These are phyloP conservation scores for Xerocomus brunneocitrinus DNA, from an alignment of 768 basidiomycete species.

Conservation along the genomic window DNA sequence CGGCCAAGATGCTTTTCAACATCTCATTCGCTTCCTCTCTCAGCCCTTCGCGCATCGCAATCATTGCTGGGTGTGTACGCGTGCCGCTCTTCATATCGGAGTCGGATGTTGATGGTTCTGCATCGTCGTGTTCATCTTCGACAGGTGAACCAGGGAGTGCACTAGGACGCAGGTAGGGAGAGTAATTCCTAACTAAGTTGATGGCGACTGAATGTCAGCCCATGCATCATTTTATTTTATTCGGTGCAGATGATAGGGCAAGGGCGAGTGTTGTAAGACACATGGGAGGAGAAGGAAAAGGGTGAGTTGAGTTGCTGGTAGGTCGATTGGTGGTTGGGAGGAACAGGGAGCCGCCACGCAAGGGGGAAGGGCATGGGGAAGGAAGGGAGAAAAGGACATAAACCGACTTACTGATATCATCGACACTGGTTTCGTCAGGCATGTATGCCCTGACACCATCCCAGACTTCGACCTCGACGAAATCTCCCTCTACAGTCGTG, in stretches of 20 bases:
- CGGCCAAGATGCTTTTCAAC: constrained; percentile 52
- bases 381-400: constrained; percentile 19
- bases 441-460: constrained; percentile 71
- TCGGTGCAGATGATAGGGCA: constrained; percentile 20
- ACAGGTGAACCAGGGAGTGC: constrained; percentile 13
- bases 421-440: constrained; percentile 63
- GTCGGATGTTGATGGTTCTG: constrained; percentile 2
- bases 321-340: constrained; percentile 25
- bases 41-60: constrained; percentile 62
- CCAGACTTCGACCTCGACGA: constrained; percentile 65
- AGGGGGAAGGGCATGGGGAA: constrained; percentile 1
- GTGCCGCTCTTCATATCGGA: constrained; percentile 43
- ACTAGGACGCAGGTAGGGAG: constrained; percentile 63
- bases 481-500: constrained; percentile 11
- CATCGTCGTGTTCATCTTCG: constrained; percentile 4
- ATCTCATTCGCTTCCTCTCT: constrained; percentile 66
- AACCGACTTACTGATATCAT: constrained; percentile 77
- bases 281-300: constrained; percentile 23
- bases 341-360: constrained; percentile 12
- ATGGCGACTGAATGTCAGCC: constrained; percentile 77
- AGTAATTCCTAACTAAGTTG: constrained; percentile 91
- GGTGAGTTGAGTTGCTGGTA: constrained; percentile 21
- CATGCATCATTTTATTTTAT: constrained; percentile 29
- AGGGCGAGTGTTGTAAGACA: constrained; percentile 30
- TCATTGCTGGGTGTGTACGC: constrained; percentile 62